Base-by-base conservation (phyloP, 352 stramenopile genomes). In the Phytophthora palmivora region DNA sequence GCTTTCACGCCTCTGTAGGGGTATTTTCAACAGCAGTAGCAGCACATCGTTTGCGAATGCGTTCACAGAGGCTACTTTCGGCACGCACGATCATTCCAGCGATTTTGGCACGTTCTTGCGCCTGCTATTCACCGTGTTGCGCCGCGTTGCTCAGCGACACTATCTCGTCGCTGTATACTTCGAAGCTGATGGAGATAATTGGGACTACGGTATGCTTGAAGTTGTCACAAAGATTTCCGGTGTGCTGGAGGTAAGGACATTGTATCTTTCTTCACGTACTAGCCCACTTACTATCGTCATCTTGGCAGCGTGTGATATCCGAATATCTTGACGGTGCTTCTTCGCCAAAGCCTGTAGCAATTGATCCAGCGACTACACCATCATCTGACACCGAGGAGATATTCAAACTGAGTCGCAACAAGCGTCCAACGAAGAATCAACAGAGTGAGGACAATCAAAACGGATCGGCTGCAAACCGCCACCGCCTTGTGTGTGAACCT, bases 41-140 rank as follows among this genome's bases (percentile, higher is more conserved):
- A 86, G 78, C 48, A 93, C 80, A n/a, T 91, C 84, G 3, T 89
- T 91, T 47, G 79, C 85, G 43, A 89, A 88, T 56, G 77, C 65
- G 26, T 91, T 91, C 58, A 92, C 76, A 9, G 77, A 93, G 44
- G 85, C 82, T 15, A 82, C 78, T 5, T 95, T 93, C 46, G 86
- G 84, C 15, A 74, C 59, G 5, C 78, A 90, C 63, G 76, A 87
- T 48, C 70, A 88, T 43, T 90, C 84, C 9, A 67, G 41, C 48
- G 80, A 88, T 26, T 92, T 93, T 44, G 70, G 84, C 44, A 87
- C 76, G 1, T 95, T 91, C 43, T 37, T 93, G 50, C 79, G 76
- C 0, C 54, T 91, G 19, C 60, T 93, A 1, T 84, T 89, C 50
- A 70, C 84, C n/a, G 82, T 91, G 4, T 37, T 95, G 9, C 73